These are phyloP conservation scores for Phytophthora foliorum DNA, from an alignment of 352 stramenopile genomes.

Conservation along the genomic window DNA sequence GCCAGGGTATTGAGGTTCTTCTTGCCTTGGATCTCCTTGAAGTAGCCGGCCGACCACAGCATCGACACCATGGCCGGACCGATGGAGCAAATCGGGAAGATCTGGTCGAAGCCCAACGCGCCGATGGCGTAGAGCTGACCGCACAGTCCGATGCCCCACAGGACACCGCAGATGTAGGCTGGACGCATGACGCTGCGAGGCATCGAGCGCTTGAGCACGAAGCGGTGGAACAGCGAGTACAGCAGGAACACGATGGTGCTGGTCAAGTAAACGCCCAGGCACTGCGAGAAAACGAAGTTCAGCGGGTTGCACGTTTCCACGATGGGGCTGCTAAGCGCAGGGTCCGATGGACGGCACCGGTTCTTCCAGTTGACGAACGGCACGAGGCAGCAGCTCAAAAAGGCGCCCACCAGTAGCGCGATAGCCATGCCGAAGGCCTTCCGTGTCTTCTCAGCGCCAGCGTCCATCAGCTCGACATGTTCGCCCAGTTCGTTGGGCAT, in stretches of 20 bases:
- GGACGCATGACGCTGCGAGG: slow-evolving; percentile 84
- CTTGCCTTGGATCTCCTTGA: slow-evolving; percentile 82
- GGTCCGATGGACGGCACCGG: slow-evolving; percentile 49
- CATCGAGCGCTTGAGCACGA: slow-evolving; percentile 81
- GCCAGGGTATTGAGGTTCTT: slow-evolving; percentile 71
- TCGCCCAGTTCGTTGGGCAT: slow-evolving; percentile 71
- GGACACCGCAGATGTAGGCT: slow-evolving; percentile 79
- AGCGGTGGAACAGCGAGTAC: slow-evolving; percentile 84
- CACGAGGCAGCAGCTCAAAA: slow-evolving; percentile 82
- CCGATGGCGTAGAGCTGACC: slow-evolving; percentile 82
- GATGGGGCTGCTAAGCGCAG: slow-evolving; percentile 34
- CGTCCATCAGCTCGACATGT: slow-evolving; percentile 64
- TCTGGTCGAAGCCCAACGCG: slow-evolving; percentile 80
- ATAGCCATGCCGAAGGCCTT: slow-evolving; percentile 72
- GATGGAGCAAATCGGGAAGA: slow-evolving; percentile 86
- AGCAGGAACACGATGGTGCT: slow-evolving; percentile 80
- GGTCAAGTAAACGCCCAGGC: slow-evolving; percentile 82
- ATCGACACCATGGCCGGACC: slow-evolving; percentile 86
- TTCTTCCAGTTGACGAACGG: slow-evolving; percentile 85
- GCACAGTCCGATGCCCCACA: slow-evolving; percentile 78
- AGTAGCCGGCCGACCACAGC: slow-evolving; percentile 87
- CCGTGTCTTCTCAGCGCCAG: slow-evolving; percentile 58
- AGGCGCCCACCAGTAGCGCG: slow-evolving; percentile 71
- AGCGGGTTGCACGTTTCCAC: slow-evolving; percentile 80
- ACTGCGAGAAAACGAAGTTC: slow-evolving; percentile 89